Base-by-base conservation (phyloP, 2,329 filamentous ascomycete genomes). In the Pleomassaria siparia region DNA sequence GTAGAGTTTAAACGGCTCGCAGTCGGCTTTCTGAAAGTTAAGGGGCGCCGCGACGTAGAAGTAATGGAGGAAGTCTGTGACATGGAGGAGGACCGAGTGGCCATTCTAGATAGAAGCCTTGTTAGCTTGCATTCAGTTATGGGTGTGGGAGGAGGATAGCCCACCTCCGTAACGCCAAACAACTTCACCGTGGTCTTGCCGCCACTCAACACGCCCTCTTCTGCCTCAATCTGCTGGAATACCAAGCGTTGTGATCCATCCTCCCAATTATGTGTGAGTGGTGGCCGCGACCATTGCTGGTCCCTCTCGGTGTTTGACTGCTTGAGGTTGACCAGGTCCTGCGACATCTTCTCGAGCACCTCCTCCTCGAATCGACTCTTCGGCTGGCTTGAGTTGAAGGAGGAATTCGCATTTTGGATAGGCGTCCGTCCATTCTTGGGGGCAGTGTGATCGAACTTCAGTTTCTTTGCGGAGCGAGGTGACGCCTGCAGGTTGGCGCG, bases 11-110 rank as follows among this genome's bases (percentile, higher is more conserved):
- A 88, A 99, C 0, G 82, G 76, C 13, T 85, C 79, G 69, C 90
- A 91, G 66, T 99, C 91, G 33, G 84, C 80, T 37, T 84, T 83
- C 22, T 83, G 82, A 70, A 99, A 99, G 21, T 83, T 82, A 8
- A 91, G 76, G 0, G 94, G 94, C 0, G 95, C 94, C 9, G 89
- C 87, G 37, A 97, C 84, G 63, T 96, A 99, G 46, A 99, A 83
- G 67, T 99, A 99, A 70, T 99, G 94, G 59, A 90, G 86, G 73
- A 99, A 99, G 64, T 91, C 89, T 13, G 89, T 96, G 53, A 99
- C 91, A 70, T 99, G 94, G 11, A 99, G 78, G 70, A 99, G 82
- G 30, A 96, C 90, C 2, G 94, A 99, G 72, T 99, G 87, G 44
- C 94, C 94, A 33, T 71, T 72, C 79, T 83, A 50, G 21, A 15